These are phyloP conservation scores for Misopates orontium DNA, from an alignment of 257 asterid species.

Conservation along the genomic window DNA sequence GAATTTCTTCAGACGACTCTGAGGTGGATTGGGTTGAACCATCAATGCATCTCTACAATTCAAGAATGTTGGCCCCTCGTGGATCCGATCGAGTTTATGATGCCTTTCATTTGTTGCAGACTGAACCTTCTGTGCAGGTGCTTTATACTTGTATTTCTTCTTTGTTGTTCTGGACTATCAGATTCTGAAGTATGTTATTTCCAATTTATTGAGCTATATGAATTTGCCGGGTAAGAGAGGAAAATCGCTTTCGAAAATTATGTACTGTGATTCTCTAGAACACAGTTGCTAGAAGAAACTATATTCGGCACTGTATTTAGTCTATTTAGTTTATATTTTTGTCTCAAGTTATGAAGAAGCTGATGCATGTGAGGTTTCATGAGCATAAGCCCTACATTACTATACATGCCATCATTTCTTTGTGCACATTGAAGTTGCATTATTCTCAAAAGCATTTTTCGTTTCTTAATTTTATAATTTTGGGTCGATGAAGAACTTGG, in stretches of 20 bases:
- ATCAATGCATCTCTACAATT: constrained; percentile 30
- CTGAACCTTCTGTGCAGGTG: constrained; percentile 75
- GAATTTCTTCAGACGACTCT: constrained; percentile 28
- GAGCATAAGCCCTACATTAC: neutral
- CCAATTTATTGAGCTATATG: no score
- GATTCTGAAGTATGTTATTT: no score
- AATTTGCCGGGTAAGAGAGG: no score
- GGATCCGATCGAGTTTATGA: constrained; percentile 47
- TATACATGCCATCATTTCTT: neutral
- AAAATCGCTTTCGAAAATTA: no score
- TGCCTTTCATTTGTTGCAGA: constrained; percentile 59
- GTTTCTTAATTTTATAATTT: no score
- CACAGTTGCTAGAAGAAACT: no score
- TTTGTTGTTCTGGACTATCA: no score
- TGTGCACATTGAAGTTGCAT: no score
- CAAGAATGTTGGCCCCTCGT: constrained; percentile 33
- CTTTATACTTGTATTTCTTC: neutral
- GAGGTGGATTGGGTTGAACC: constrained; percentile 68
- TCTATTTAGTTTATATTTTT: neutral
- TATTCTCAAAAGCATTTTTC: no score
- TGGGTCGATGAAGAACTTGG: no score
- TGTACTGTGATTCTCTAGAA: no score
- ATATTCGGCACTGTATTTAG: no score
- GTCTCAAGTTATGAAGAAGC: neutral
- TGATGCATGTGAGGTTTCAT: neutral